Percentiles rank a stretch among this genome's conserved stretches.
phyloP scores from a whole-genome alignment of 495 filamentous ascomycete species.

The Terfezia claveryi region DNA sequence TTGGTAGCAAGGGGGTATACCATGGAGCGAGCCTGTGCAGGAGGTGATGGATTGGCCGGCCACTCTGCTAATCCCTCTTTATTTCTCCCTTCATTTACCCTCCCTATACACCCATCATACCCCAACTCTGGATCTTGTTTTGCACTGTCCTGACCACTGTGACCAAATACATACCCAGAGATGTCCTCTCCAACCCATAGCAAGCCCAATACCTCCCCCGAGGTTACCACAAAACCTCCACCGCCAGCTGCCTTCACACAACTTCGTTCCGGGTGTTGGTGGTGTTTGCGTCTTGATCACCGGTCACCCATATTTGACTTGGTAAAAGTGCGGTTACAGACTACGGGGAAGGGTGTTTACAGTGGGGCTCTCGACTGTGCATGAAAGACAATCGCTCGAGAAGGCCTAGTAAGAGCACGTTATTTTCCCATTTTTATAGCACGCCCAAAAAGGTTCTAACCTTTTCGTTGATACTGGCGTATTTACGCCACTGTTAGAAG shows the following conservation, averaged over 20 bases:
- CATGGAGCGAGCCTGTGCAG: no score
- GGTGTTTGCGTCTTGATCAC: constrained; percentile 80
- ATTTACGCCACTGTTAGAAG: constrained; percentile 76
- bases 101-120: no score
- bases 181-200: no score
- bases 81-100: no score
- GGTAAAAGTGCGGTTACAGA: constrained; percentile 93
- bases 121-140: no score
- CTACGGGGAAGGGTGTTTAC: constrained; percentile 84
- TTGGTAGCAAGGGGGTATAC: no score
- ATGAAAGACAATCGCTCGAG: constrained; percentile 60
- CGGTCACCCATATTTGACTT: constrained; percentile 93
- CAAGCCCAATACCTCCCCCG: constrained; percentile 8
- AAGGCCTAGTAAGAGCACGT: constrained; percentile 47
- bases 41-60: no score
- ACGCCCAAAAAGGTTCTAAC: not conserved
- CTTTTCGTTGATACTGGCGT: constrained; percentile 40
- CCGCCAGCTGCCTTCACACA: constrained; percentile 10
- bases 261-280: constrained; percentile 74
- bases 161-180: no score
- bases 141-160: no score
- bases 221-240: constrained; percentile 1
- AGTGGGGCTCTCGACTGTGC: constrained; percentile 80
- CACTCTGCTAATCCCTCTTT: no score
- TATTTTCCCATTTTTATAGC: not conserved